Conservation (phyloP, 2,329 filamentous ascomycete species). For the Nemania bipapillata region DNA sequence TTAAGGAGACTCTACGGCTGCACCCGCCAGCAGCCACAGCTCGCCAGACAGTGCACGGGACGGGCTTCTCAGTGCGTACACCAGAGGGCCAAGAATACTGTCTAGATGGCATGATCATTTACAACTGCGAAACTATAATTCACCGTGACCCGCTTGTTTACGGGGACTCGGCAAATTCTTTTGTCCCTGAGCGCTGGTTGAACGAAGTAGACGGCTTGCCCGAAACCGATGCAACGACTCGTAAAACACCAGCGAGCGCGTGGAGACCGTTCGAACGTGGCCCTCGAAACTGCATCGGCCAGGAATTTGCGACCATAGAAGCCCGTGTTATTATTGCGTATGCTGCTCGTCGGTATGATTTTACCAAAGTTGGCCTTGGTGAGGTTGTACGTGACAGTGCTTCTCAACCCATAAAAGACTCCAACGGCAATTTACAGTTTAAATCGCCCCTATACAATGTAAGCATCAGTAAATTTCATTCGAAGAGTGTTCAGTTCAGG, state of each 20-base stretch:
- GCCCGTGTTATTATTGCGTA: conserved; percentile 24
- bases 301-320: conserved; percentile 28
- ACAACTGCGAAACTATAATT: conserved; percentile 50
- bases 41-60: conserved; percentile 44
- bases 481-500: background rate
- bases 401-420: conserved; percentile 1
- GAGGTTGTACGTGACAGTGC: conserved; percentile 1
- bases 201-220: conserved; percentile 35
- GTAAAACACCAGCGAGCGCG: conserved; percentile 52
- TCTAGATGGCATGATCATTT: conserved; percentile 53
- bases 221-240: background rate
- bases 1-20: conserved; percentile 55
- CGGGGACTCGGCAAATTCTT: conserved; percentile 52
- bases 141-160: conserved; percentile 52
- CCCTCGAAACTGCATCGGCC: conserved; percentile 30
- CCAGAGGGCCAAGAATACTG: conserved; percentile 3
- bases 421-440: background rate
- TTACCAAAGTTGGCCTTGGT: conserved; percentile 24
- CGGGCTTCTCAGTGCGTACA: conserved; percentile 46
- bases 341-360: conserved; percentile 27
- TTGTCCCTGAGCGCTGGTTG: conserved; percentile 57
- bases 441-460: conserved; percentile 21
- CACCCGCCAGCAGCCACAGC: conserved; percentile 52
- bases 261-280: conserved; percentile 50
- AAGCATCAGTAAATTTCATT: too few relatives aligned